These are phyloP conservation scores for Sodiomyces alkalinus DNA, from an alignment of 2,329 filamentous ascomycete species.

Conservation along the genomic window DNA sequence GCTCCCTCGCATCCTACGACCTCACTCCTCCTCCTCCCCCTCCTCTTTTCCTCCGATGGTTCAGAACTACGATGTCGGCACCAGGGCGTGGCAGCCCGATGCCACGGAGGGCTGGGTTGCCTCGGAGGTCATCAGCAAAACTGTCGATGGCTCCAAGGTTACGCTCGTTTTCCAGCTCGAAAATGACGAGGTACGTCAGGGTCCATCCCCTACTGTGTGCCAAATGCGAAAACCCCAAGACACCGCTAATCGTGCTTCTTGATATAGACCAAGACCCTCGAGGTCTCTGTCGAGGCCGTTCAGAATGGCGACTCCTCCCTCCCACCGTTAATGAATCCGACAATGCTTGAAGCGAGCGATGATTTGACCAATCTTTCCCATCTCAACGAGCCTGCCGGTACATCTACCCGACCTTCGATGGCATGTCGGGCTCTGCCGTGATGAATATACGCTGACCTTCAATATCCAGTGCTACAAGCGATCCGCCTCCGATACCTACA, in stretches of 20 bases:
- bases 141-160: constrained; percentile 71
- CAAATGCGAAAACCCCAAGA: constrained; percentile 1
- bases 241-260: constrained; percentile 2
- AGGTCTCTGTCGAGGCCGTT: constrained; percentile 63
- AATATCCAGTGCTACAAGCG: constrained; percentile 68
- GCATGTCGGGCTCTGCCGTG: neutral
- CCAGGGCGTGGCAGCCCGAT: constrained; percentile 97
- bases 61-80: constrained; percentile 90
- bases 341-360: constrained; percentile 96
- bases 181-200: constrained; percentile 65
- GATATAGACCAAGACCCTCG: constrained; percentile 58
- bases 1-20: too few species aligned
- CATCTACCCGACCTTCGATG: constrained; percentile 4
- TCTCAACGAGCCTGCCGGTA: constrained; percentile 95
- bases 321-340: constrained; percentile 92
- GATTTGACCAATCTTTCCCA: constrained; percentile 95
- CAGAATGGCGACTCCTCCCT: constrained; percentile 63
- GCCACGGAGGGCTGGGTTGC: constrained; percentile 91
- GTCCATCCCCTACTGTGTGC: constrained; percentile 4
- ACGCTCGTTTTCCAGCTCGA: constrained; percentile 77
- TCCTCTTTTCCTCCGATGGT: constrained; percentile 69
- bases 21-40: too few species aligned
- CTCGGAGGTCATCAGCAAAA: constrained; percentile 83
- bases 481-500: constrained; percentile 94
- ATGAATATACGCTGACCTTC: constrained; percentile 2